Base-by-base conservation (phyloP, 2,329 filamentous ascomycete genomes). In the Chrysoporthe austroafricana region DNA sequence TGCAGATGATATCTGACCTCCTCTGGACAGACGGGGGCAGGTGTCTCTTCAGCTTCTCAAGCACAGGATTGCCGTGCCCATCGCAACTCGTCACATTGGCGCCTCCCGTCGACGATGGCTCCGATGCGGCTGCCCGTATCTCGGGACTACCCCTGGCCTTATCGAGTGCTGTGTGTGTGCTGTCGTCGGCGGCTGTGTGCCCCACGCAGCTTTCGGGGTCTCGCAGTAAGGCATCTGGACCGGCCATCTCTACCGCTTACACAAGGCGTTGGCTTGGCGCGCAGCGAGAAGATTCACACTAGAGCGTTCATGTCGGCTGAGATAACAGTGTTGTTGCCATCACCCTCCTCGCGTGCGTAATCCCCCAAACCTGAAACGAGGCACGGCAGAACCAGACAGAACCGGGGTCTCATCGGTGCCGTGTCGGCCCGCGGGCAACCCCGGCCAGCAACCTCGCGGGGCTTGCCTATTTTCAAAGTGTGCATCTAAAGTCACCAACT, bases 141-240 rank as follows among this genome's bases (percentile, higher is more conserved):
- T 61, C 61, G 18, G 61, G 48, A 50, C 61, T 69, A 42, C 48
- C 63, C 46, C 57, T 26, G 11, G 16, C 54, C 21, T 57, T 54
- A 16, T 36, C 48, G n/a, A 32, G 26, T 18, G 48, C 26, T 16
- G 36, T 36, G 52, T 50, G 18, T 36, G 21, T 16, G 32, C 48
- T 54, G 39, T 39, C 46, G 44, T 61, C 42, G 59, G 62, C 18
- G 43, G 50, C 61, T 26, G 64, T 50, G 50, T 63, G 65, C 48
- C 50, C 59, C 34, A 54, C 50, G 62, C 61, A 66, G 43, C 62
- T 64, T 34, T 69, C 67, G 50, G 66, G 36, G 39, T 69, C 67
- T 52, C 46, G 54, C 1, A 59, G 48, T 26, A 44, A 54, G 18
- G 14, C 34, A 44, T 57, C 50, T 16, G 46, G 7, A 21, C 52